Conservation (phyloP, 108 stramenopile species). For the Stephanodiscus minutulus region DNA sequence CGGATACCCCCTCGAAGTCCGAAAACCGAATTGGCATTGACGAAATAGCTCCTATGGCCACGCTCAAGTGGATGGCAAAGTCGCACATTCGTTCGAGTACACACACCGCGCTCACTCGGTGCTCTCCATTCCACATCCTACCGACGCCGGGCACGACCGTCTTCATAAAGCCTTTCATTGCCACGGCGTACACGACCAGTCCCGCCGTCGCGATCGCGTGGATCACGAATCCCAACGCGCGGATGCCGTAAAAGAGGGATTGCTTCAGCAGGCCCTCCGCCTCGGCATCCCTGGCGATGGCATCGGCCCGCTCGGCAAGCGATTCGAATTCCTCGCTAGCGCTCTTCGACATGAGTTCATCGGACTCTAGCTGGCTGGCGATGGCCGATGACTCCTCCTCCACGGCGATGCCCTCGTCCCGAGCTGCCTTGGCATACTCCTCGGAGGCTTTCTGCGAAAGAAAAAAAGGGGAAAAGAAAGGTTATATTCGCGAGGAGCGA, state of each 20-base stretch:
- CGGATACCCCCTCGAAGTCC: slow-evolving; percentile 7
- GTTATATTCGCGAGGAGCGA: neutral
- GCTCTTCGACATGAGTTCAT: slow-evolving; percentile 25
- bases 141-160: slow-evolving; percentile 1
- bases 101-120: slow-evolving; percentile 2
- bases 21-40: neutral
- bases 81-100: neutral
- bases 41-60: slow-evolving; percentile 5
- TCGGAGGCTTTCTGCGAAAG: slow-evolving; percentile 10
- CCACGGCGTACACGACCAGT: slow-evolving; percentile 22
- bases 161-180: slow-evolving; percentile 18
- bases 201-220: slow-evolving; percentile 26
- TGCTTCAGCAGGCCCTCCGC: slow-evolving; percentile 20
- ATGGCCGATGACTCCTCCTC: slow-evolving; percentile 20
- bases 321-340: slow-evolving; percentile 38
- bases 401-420: slow-evolving; percentile 27
- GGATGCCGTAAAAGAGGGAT: slow-evolving; percentile 25
- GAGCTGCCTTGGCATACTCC: slow-evolving; percentile 19
- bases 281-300: slow-evolving; percentile 21
- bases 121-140: slow-evolving; percentile 17
- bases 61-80: slow-evolving; percentile 15
- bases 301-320: slow-evolving; percentile 15
- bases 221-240: slow-evolving; percentile 14
- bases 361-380: slow-evolving; percentile 19
- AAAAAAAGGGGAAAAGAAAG: neutral